These are phyloP conservation scores for Isoetes engelmannii DNA, from an alignment of 83 land plant genomes.

Conservation along the genomic window DNA sequence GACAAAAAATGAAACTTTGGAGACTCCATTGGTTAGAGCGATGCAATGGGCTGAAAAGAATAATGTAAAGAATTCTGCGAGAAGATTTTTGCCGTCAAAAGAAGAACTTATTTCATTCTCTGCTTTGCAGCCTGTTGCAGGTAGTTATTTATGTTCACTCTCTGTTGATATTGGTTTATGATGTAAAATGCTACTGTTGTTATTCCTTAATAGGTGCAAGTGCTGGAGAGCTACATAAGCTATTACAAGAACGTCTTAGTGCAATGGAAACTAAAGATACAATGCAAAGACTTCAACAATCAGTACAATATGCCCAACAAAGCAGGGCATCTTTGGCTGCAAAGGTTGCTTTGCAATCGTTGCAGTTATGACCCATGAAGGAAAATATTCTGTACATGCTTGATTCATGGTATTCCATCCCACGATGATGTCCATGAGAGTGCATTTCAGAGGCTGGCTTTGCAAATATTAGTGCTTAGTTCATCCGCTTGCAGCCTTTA, in stretches of 20 bases:
- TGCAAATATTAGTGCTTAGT: no score
- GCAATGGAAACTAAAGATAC: conserved; percentile 31
- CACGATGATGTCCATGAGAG: no score
- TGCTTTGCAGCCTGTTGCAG: conserved; percentile 37
- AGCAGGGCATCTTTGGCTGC: conserved; percentile 34
- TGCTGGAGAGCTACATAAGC: conserved; percentile 29
- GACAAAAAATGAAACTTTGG: conserved; percentile 23
- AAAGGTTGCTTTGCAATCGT: conserved; percentile 35
- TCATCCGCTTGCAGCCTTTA: no score
- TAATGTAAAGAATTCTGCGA: not conserved
- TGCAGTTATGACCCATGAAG: conserved; percentile 7
- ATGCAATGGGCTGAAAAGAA: conserved; percentile 39
- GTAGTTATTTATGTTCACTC: conserved; percentile 2
- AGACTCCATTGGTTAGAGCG: conserved; percentile 30
- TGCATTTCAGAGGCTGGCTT: no score
- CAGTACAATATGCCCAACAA: conserved; percentile 20
- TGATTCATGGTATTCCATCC: no score
- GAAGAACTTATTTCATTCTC: conserved; percentile 34
- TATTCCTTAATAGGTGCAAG: conserved; percentile 20
- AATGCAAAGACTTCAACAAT: conserved; percentile 17
- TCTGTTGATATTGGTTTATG: not conserved
- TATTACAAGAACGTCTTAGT: conserved; percentile 29
- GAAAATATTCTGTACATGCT: no score
- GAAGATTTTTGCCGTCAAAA: conserved; percentile 18
- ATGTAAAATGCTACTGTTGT: not conserved